Conservation (phyloP, 768 basidiomycete genomes). For the Gymnopilus junonius region DNA sequence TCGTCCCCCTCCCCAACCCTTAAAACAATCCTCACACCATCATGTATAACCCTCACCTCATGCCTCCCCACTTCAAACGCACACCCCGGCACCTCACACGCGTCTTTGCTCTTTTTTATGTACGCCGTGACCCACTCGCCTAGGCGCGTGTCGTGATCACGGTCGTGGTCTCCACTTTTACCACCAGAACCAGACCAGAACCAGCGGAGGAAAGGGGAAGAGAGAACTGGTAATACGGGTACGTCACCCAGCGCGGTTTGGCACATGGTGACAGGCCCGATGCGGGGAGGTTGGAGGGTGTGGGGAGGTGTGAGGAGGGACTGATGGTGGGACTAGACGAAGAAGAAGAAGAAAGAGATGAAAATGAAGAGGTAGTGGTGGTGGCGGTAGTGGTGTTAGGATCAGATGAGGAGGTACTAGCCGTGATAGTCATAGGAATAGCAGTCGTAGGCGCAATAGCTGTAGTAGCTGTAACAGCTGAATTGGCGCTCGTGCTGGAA, state of each 20-base stretch:
- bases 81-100: slow-evolving; percentile 43
- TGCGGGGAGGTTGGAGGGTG: slow-evolving; percentile 11
- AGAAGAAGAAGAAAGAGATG: neutral
- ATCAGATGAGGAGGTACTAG: neutral
- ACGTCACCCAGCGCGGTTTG: slow-evolving; percentile 53
- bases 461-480: slow-evolving; percentile 10
- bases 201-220: neutral
- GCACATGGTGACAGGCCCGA: slow-evolving; percentile 41
- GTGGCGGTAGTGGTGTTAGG: neutral
- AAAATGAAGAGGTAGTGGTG: neutral
- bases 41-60: slow-evolving; percentile 48
- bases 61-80: slow-evolving; percentile 42
- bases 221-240: slow-evolving; percentile 41
- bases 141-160: slow-evolving; percentile 23
- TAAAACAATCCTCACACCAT: slow-evolving; percentile 35
- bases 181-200: no score
- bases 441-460: slow-evolving; percentile 1
- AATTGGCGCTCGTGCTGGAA: neutral
- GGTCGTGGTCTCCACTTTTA: no score
- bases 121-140: slow-evolving; percentile 47
- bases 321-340: neutral
- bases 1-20: slow-evolving; percentile 19
- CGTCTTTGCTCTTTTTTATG: slow-evolving; percentile 32
- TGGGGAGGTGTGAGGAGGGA: neutral
- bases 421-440: slow-evolving; percentile 3